phyloP scores from a whole-genome alignment of 2,329 filamentous ascomycete species.

The Fusarium tricinctum region DNA sequence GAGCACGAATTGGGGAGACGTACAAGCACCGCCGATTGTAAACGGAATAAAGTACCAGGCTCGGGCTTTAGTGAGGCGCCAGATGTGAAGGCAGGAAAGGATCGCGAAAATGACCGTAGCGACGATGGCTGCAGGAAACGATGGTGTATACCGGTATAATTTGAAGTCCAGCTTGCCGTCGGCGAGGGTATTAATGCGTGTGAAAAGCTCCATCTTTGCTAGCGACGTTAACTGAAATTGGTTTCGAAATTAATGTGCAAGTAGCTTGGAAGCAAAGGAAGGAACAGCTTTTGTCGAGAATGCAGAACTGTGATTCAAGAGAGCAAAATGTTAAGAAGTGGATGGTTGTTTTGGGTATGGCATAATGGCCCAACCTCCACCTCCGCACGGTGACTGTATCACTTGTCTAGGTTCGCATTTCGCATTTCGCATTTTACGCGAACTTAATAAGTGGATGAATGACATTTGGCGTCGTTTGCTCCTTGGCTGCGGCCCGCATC shows the following conservation, averaged over 20 bases:
- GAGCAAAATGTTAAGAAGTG: no score
- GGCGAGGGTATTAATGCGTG: no score
- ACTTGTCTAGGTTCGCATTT: background rate
- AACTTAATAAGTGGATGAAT: background rate
- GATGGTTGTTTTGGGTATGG: background rate
- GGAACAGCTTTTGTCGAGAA: background rate
- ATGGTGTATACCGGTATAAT: no score
- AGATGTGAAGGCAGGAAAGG: background rate
- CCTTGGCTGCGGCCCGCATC: background rate
- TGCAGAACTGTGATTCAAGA: background rate
- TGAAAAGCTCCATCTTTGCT: no score
- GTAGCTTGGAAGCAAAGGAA: background rate
- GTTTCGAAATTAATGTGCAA: no score
- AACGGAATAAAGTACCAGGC: background rate
- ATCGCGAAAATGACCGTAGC: no score
- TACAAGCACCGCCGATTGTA: background rate
- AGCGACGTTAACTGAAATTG: no score
- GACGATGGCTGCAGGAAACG: no score
- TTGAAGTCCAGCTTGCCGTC: no score
- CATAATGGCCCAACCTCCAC: background rate
- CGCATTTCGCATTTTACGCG: background rate
- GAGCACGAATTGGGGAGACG: background rate
- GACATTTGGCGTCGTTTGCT: background rate
- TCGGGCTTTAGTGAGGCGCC: background rate
- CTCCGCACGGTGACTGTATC: background rate